These are phyloP conservation scores for Trametes sanguinea DNA, from an alignment of 768 basidiomycete genomes.

Conservation along the genomic window DNA sequence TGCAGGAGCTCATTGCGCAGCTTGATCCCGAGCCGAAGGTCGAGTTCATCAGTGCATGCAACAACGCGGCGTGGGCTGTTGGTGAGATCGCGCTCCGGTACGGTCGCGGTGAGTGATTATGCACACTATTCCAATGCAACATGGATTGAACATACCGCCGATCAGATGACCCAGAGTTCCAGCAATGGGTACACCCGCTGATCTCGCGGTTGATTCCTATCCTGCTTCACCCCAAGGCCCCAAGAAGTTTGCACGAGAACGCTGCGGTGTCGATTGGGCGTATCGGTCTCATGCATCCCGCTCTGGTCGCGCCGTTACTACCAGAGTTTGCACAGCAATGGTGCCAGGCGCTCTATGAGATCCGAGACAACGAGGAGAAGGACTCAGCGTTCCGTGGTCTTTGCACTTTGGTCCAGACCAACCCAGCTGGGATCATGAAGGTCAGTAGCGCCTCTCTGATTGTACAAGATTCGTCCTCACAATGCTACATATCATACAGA, in stretches of 20 bases:
- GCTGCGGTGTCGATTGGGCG: slow-evolving; percentile 98
- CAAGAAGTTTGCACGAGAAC: slow-evolving; percentile 93
- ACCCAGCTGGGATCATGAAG: slow-evolving; percentile 92
- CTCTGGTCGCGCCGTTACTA: slow-evolving; percentile 84
- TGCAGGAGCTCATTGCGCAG: slow-evolving; percentile 86
- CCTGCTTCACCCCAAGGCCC: slow-evolving; percentile 88
- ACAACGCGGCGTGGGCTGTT: slow-evolving; percentile 99
- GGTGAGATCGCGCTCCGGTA: slow-evolving; percentile 96
- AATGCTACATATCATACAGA: slow-evolving; percentile 50
- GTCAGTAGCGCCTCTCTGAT: slow-evolving; percentile 37
- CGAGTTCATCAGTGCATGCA: slow-evolving; percentile 95
- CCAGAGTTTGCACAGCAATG: slow-evolving; percentile 92
- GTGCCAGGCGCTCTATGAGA: slow-evolving; percentile 97
- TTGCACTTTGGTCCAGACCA: slow-evolving; percentile 92
- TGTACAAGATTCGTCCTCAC: no score
- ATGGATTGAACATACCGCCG: background rate
- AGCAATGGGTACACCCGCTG: slow-evolving; percentile 86
- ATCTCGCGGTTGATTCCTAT: slow-evolving; percentile 92
- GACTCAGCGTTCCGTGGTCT: slow-evolving; percentile 98
- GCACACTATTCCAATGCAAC: background rate
- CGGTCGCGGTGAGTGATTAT: slow-evolving; percentile 64
- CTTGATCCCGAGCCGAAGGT: slow-evolving; percentile 91
- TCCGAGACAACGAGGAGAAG: slow-evolving; percentile 99
- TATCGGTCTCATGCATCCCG: slow-evolving; percentile 91
- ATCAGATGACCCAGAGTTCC: slow-evolving; percentile 81